These are phyloP conservation scores for Cicer cuneatum DNA, from an alignment of 306 rosid genomes.

Conservation along the genomic window DNA sequence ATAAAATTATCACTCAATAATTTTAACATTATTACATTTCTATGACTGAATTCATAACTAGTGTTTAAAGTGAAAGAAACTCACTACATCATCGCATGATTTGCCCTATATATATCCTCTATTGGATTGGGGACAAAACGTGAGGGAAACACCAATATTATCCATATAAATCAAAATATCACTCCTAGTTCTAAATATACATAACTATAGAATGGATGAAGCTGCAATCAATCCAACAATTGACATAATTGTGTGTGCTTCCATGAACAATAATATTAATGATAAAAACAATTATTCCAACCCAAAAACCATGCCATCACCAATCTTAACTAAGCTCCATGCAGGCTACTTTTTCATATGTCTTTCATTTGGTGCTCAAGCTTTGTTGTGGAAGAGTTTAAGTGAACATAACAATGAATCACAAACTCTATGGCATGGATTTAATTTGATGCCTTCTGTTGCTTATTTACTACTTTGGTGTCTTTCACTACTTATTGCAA, in stretches of 20 bases:
- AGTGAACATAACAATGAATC: slow-evolving; percentile 47
- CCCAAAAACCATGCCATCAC: slow-evolving; percentile 36
- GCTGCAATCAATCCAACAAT: slow-evolving; percentile 30
- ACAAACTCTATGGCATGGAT: slow-evolving; percentile 41
- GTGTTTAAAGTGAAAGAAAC: no score
- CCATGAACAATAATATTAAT: slow-evolving; percentile 15
- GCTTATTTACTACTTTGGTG: slow-evolving; percentile 54
- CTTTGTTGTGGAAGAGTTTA: slow-evolving; percentile 59
- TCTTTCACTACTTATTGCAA: slow-evolving; percentile 43
- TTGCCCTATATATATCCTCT: slow-evolving; percentile 6
- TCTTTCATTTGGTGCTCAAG: slow-evolving; percentile 60
- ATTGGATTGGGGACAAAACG: slow-evolving; percentile 7
- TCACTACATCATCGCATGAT: not conserved
- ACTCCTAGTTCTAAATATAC: no score
- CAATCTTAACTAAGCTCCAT: slow-evolving; percentile 49
- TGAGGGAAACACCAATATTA: slow-evolving; percentile 1
- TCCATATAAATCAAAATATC: not conserved
- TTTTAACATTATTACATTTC: no score
- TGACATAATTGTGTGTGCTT: slow-evolving; percentile 37
- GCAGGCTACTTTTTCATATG: slow-evolving; percentile 59
- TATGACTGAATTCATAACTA: no score
- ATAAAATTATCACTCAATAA: no score
- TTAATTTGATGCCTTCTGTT: slow-evolving; percentile 41
- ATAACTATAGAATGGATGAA: slow-evolving; percentile 27
- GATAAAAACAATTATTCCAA: not conserved